phyloP scores from a whole-genome alignment of 176 grass and related monocot genomes.

The Triticum dicoccoides region DNA sequence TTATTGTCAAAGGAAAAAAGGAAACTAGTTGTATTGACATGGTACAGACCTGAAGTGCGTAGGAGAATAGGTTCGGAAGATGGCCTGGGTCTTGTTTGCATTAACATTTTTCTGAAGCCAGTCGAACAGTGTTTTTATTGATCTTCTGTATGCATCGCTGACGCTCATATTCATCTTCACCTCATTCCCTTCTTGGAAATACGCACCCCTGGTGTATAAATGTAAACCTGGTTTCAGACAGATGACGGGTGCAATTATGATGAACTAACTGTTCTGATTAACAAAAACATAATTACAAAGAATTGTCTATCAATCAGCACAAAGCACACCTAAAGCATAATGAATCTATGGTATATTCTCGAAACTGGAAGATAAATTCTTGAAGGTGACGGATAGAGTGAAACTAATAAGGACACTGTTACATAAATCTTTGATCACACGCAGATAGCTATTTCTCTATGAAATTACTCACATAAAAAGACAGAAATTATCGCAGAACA shows the following conservation, averaged over 20 bases:
- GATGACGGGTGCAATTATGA: not conserved
- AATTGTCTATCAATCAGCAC: not conserved
- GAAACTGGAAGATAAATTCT: no score
- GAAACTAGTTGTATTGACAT: not conserved
- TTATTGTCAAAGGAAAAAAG: not conserved
- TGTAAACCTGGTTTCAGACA: not conserved
- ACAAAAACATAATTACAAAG: not conserved
- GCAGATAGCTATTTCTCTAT: not conserved
- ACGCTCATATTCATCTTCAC: constrained; percentile 88
- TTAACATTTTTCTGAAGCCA: constrained; percentile 76
- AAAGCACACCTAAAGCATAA: not conserved
- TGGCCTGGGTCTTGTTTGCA: constrained; percentile 67
- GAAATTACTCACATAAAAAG: not conserved
- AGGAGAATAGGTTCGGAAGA: constrained; percentile 88
- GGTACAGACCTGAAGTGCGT: constrained; percentile 82
- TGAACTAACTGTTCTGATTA: not conserved
- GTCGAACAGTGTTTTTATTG: constrained; percentile 59
- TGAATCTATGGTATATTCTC: no score
- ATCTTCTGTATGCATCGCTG: constrained; percentile 53
- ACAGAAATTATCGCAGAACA: not conserved
- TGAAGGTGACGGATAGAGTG: not conserved
- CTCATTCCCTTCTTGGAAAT: constrained; percentile 74
- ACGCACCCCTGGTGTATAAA: constrained; percentile 59
- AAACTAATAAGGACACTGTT: not conserved
- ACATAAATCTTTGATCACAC: not conserved